A percentile compares a stretch with the other conserved stretches of the same genome.
Conservation (phyloP, 1,284 basidiomycete species). For the Naganishia sp. region DNA sequence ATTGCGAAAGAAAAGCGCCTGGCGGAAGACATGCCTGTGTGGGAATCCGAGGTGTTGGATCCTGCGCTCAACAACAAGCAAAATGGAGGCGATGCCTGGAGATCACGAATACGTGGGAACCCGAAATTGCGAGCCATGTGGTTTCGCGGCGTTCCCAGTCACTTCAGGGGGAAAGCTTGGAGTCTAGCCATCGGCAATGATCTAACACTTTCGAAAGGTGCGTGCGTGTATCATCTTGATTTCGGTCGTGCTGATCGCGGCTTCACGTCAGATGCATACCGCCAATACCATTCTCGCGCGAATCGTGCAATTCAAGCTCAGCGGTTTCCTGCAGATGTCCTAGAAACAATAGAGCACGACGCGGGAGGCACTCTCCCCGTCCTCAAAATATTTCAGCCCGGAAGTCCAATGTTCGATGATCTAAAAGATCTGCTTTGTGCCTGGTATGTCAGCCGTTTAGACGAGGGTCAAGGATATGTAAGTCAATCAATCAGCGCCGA, state of each 20-base stretch:
- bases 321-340: constrained; percentile 69
- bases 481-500: constrained; percentile 30
- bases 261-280: constrained; percentile 67
- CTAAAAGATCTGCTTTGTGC: constrained; percentile 83
- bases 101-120: constrained; percentile 34
- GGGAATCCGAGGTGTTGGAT: constrained; percentile 45
- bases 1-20: constrained; percentile 46
- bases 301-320: constrained; percentile 68
- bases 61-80: constrained; percentile 36
- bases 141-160: constrained; percentile 89
- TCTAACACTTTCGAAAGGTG: constrained; percentile 82
- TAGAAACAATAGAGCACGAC: constrained; percentile 77
- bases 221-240: constrained; percentile 33
- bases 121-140: constrained; percentile 70
- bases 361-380: constrained; percentile 76
- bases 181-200: constrained; percentile 83
- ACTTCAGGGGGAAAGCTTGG: constrained; percentile 84
- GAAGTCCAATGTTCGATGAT: constrained; percentile 81
- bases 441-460: constrained; percentile 86
- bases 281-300: constrained; percentile 70
- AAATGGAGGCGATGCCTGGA: constrained; percentile 34
- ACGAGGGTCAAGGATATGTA: constrained; percentile 80
- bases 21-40: constrained; percentile 42
- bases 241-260: constrained; percentile 11
- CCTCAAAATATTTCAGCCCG: constrained; percentile 81